phyloP scores from a whole-genome alignment of 1,284 basidiomycete genomes.

The Cutaneotrichosporon cavernicola region DNA sequence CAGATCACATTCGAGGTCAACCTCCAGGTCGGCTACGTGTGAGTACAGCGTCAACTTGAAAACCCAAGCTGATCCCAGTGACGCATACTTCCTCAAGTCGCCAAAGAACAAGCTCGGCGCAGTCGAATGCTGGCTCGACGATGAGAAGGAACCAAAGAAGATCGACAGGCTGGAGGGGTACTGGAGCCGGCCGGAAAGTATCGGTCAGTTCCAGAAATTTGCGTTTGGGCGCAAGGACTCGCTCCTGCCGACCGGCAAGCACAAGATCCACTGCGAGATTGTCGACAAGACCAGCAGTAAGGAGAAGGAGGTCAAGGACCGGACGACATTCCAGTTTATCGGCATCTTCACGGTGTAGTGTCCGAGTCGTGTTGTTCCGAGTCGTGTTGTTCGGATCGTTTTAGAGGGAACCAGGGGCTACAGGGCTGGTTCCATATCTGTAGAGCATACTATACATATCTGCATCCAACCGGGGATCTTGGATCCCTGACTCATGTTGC shows the following conservation, averaged over 20 bases:
- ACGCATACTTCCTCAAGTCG: conserved; percentile 45
- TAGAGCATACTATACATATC: no score
- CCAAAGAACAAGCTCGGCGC: conserved; percentile 45
- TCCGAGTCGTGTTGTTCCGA: no score
- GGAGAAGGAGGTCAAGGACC: conserved; percentile 11
- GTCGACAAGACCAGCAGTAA: neutral
- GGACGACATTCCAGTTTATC: conserved; percentile 10
- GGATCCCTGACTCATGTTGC: no score
- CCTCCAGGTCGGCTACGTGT: conserved; percentile 39
- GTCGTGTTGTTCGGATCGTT: no score
- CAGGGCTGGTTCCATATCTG: no score
- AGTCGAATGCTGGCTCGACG: conserved; percentile 46
- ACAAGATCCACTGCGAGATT: conserved; percentile 13
- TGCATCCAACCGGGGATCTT: no score
- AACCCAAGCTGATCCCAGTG: conserved; percentile 16
- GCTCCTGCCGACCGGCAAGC: neutral
- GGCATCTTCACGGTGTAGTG: conserved; percentile 6
- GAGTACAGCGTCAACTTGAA: neutral
- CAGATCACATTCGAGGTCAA: conserved; percentile 39
- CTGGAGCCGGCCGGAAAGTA: conserved; percentile 27
- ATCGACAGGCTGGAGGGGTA: conserved; percentile 38
- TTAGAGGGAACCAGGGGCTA: neutral
- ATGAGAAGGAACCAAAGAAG: conserved; percentile 26
- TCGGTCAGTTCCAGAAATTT: conserved; percentile 11
- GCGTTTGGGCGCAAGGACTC: neutral